Percentiles rank a stretch among this genome's conserved stretches.
Conservation (phyloP, 495 filamentous ascomycete genomes). For the Lophiostoma macrostomum region DNA sequence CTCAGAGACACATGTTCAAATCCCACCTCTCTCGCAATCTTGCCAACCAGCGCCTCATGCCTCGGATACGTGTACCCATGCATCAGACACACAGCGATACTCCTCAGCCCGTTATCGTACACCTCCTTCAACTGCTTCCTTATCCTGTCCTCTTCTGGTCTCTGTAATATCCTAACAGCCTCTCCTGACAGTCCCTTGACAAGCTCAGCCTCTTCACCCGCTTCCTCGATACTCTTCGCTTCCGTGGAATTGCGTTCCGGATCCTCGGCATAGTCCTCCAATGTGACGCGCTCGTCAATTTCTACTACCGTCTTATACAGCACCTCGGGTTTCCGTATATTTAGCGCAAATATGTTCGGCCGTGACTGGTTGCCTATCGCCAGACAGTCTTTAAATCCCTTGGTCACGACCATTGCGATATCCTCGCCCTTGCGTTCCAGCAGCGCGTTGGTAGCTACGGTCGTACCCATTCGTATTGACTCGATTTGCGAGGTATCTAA, state of each 20-base stretch:
- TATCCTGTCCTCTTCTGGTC: constrained; percentile 55
- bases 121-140: constrained; percentile 54
- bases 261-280: constrained; percentile 86
- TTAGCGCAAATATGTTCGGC: constrained; percentile 49
- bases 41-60: constrained; percentile 67
- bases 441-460: constrained; percentile 54
- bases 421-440: constrained; percentile 92
- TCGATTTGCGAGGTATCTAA: constrained; percentile 80
- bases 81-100: constrained; percentile 76
- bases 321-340: constrained; percentile 48
- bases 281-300: constrained; percentile 52
- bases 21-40: constrained; percentile 67
- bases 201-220: constrained; percentile 49
- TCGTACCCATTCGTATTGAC: constrained; percentile 50
- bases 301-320: constrained; percentile 48
- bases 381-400: constrained; percentile 89
- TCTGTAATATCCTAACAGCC: constrained; percentile 61
- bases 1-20: constrained; percentile 73
- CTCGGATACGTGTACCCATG: constrained; percentile 78
- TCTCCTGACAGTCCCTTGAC: constrained; percentile 68
- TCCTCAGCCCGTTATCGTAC: constrained; percentile 61
- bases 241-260: constrained; percentile 57
- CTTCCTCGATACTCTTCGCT: constrained; percentile 48
- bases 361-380: constrained; percentile 56
- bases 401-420: constrained; percentile 86